Conservation (phyloP, 768 basidiomycete species). For the Neoboletus magnificus region DNA sequence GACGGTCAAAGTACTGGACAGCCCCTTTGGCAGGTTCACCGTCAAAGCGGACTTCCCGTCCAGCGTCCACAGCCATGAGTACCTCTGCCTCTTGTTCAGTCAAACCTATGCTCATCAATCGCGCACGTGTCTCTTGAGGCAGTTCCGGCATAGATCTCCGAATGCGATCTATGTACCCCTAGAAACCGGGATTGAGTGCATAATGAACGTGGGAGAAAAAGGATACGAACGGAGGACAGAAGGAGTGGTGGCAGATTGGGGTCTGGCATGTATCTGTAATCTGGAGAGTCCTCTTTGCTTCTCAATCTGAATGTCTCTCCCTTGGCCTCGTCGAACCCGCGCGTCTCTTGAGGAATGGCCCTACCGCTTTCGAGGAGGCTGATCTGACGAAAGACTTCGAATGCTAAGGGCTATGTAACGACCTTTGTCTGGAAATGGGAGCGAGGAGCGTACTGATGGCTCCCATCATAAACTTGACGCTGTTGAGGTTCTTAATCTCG, state of each 20-base stretch:
- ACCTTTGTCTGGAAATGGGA: background rate
- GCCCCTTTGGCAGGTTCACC: constrained; percentile 52
- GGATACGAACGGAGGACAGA: constrained; percentile 44
- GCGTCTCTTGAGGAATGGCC: constrained; percentile 77
- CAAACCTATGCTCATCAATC: constrained; percentile 56
- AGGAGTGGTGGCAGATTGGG: constrained; percentile 81
- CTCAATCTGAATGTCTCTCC: constrained; percentile 81
- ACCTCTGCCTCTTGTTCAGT: constrained; percentile 68
- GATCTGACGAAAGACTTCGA: constrained; percentile 80
- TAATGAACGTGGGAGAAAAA: background rate
- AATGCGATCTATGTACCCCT: constrained; percentile 64
- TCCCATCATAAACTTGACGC: constrained; percentile 75
- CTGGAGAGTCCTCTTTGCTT: constrained; percentile 90
- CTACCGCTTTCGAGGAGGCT: constrained; percentile 43
- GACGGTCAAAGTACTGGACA: constrained; percentile 77
- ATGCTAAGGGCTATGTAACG: constrained; percentile 43
- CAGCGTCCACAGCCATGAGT: constrained; percentile 69
- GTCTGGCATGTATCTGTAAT: constrained; percentile 98
- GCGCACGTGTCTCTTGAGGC: constrained; percentile 56
- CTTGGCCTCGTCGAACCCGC: constrained; percentile 81
- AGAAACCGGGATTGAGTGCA: constrained; percentile 2
- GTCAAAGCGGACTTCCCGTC: constrained; percentile 59
- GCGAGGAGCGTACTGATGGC: constrained; percentile 68
- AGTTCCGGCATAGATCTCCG: constrained; percentile 66
- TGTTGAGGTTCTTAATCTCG: constrained; percentile 97